A percentile compares a stretch with the other conserved stretches of the same genome.
Evolutionary conservation across 257 asterid species (phyloP).

Genomic region (Prunella vulgaris): DNA sequence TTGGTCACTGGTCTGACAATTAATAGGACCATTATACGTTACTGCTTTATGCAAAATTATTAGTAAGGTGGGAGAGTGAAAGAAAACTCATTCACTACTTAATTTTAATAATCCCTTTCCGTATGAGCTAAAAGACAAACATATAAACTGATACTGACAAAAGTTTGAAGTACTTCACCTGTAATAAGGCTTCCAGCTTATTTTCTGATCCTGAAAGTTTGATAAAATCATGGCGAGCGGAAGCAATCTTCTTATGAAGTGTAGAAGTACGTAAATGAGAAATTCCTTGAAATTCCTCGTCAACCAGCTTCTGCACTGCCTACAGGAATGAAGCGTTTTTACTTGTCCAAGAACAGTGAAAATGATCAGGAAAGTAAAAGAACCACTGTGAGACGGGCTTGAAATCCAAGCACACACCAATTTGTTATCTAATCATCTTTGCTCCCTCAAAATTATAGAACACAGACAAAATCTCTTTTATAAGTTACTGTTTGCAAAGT

Average conservation of each 20-base stretch:
- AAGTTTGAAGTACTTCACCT: slow-evolving; percentile 44
- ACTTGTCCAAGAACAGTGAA: slow-evolving; percentile 12
- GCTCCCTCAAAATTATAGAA: neutral
- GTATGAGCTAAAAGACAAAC: neutral
- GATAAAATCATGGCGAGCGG: slow-evolving; percentile 94
- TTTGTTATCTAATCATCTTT: neutral
- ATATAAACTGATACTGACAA: neutral
- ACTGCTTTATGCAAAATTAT: neutral
- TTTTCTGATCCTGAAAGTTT: slow-evolving; percentile 93
- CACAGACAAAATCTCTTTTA: neutral
- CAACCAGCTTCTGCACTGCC: slow-evolving; percentile 89
- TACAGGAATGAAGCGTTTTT: slow-evolving; percentile 26
- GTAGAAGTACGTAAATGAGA: slow-evolving; percentile 82
- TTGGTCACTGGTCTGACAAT: neutral
- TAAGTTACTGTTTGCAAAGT: slow-evolving; percentile 3
- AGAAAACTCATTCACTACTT: neutral
- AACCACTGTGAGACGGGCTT: neutral
- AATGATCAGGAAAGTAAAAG: neutral
- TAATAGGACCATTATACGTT: neutral
- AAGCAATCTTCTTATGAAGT: slow-evolving; percentile 90
- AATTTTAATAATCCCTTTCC: neutral
- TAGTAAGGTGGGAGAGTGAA: neutral
- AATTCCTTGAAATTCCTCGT: slow-evolving; percentile 93
- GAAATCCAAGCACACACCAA: neutral
- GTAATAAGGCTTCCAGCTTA: slow-evolving; percentile 91